These are phyloP conservation scores for Globisporangium ultimum DNA, from an alignment of 352 stramenopile species.

Conservation along the genomic window DNA sequence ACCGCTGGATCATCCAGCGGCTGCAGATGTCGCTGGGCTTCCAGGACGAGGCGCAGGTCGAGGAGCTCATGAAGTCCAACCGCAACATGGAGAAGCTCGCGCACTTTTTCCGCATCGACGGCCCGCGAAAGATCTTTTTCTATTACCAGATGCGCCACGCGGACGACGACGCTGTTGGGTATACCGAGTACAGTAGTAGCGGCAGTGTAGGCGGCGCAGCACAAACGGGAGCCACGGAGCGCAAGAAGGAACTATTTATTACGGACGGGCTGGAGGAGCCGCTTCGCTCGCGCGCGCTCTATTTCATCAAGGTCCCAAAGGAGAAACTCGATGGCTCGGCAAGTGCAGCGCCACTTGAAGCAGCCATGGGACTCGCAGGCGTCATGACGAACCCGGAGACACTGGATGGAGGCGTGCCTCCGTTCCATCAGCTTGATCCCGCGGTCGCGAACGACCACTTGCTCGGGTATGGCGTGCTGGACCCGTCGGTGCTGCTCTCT, in stretches of 20 bases:
- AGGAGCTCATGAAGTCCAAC: constrained; percentile 78
- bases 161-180: constrained; percentile 9
- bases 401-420: constrained; percentile 4
- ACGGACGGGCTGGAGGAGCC: constrained; percentile 74
- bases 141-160: constrained; percentile 54
- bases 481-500: constrained; percentile 62
- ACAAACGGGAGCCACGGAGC: constrained; percentile 12
- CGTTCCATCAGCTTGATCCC: constrained; percentile 32
- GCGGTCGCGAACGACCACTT: constrained; percentile 69
- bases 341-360: neutral
- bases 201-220: constrained; percentile 6
- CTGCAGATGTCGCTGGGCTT: constrained; percentile 74
- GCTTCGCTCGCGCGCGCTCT: constrained; percentile 63
- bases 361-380: constrained; percentile 2
- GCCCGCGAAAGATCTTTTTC: constrained; percentile 74
- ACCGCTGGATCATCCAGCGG: constrained; percentile 84
- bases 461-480: constrained; percentile 66
- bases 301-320: constrained; percentile 65
- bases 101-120: constrained; percentile 68
- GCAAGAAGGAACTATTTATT: constrained; percentile 70
- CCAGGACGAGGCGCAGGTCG: constrained; percentile 65
- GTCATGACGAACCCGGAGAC: constrained; percentile 15
- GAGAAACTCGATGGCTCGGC: constrained; percentile 6
- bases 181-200: neutral
- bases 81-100: constrained; percentile 74